Base-by-base conservation (phyloP, 1,284 basidiomycete species). In the Ganoderma lingzhi region DNA sequence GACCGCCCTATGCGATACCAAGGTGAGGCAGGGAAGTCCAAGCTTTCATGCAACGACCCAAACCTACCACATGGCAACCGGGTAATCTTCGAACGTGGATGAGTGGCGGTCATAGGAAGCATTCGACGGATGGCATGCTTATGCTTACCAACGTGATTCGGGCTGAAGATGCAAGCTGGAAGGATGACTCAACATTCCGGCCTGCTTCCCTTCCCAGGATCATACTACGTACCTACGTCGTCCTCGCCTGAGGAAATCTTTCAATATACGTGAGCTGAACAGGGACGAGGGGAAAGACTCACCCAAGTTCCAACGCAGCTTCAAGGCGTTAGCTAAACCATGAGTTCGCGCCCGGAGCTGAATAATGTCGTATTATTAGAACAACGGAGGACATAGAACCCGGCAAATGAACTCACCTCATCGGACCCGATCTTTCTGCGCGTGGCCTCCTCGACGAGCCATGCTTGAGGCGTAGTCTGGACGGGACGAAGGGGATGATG, bases 401-500 rank as follows among this genome's bases (percentile, higher is more conserved):
- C 28, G 32, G 41, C 4, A 12, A 41, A 8, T 8, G 23, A 10
- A 32, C 62, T 51, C 65, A 89, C 90, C 84, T 91, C 85, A 58
- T 85, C 85, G 63, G 82, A 82, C 32, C 79, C 79, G 55, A 90
- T 74, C 3, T 73, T 72, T 59, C 84, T 82, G 10, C 86, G 88
- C 9, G 87, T 87, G 17, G 79, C 77, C 72, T 92, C 90, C 44
- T 93, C 87, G 62, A 92, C 87, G 62, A 93, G 80, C 85, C 88
- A 92, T 2, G 76, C 72, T 9, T 67, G 72, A 14, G 39, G 35
- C 10, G 63, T 37, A 32, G 39, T 63, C 32, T 68, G 72, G 14
- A 71, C 61, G 0, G 91, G 91, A 30, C 87, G 82, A 17, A 79
- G 69, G 0, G 87, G 83, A 60, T 87, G 84, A 37, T 84, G 76